Evolutionary conservation across 306 rosid genomes (phyloP).

Genomic region (Casuarina cunninghamiana): DNA sequence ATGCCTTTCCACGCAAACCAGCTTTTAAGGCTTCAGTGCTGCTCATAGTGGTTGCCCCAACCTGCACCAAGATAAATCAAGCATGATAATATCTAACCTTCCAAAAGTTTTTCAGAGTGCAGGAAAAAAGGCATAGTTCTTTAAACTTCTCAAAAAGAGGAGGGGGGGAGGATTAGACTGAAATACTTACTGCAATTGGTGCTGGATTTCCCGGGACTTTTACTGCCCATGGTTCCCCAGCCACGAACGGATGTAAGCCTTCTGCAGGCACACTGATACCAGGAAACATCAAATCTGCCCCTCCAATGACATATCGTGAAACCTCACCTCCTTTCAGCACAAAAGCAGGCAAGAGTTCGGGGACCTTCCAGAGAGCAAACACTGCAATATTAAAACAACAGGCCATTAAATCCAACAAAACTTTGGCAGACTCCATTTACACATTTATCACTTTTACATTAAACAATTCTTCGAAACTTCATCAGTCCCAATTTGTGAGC

Average conservation of each 20-base stretch:
- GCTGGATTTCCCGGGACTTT: constrained; percentile 96
- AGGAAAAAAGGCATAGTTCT: background rate
- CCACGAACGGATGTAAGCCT: constrained; percentile 74
- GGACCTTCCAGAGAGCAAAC: constrained; percentile 88
- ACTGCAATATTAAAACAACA: constrained; percentile 43
- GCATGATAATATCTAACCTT: constrained; percentile 5
- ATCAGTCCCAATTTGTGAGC: background rate
- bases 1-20: constrained; percentile 89
- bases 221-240: constrained; percentile 82
- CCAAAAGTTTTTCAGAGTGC: background rate
- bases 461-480: constrained; percentile 1
- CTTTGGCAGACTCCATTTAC: background rate
- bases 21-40: constrained; percentile 73
- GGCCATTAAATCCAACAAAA: background rate
- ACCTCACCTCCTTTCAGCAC: constrained; percentile 87
- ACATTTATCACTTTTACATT: background rate
- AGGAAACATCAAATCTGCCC: constrained; percentile 98
- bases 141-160: too few relatives aligned
- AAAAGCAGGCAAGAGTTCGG: constrained; percentile 80
- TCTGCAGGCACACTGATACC: constrained; percentile 79
- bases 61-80: constrained; percentile 45
- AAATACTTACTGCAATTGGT: constrained; percentile 73
- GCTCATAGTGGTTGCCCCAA: constrained; percentile 93
- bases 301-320: constrained; percentile 76
- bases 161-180: background rate